Conservation (phyloP, 768 basidiomycete species). For the Dentipellis sp. region DNA sequence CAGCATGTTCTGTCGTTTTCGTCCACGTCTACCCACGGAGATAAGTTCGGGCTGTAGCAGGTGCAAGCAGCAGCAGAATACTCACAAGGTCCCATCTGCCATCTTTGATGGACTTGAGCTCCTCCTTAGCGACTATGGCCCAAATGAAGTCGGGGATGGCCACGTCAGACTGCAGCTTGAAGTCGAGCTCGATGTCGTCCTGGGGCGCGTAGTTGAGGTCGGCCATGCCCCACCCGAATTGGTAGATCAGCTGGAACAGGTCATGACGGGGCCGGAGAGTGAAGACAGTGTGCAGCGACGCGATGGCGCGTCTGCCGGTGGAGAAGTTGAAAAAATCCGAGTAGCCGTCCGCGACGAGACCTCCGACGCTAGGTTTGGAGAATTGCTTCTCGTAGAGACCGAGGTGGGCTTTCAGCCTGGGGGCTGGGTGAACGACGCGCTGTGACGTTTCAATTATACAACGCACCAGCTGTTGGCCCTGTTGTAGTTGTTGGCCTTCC, state of each 20-base stretch:
- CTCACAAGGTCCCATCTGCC: slow-evolving; percentile 83
- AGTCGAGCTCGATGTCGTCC: slow-evolving; percentile 73
- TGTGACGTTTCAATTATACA: not conserved
- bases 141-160: slow-evolving; percentile 66
- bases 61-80: slow-evolving; percentile 11
- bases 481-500: slow-evolving; percentile 46
- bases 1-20: slow-evolving; percentile 57
- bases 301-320: slow-evolving; percentile 71
- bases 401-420: slow-evolving; percentile 53
- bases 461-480: slow-evolving; percentile 63
- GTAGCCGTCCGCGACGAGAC: slow-evolving; percentile 57
- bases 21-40: slow-evolving; percentile 59
- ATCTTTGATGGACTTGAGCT: slow-evolving; percentile 58
- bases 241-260: slow-evolving; percentile 54
- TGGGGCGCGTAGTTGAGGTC: slow-evolving; percentile 65
- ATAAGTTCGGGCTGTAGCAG: not conserved
- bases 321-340: slow-evolving; percentile 81
- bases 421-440: slow-evolving; percentile 3
- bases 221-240: slow-evolving; percentile 51
- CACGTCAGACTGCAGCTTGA: slow-evolving; percentile 48
- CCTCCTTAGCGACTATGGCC: slow-evolving; percentile 76
- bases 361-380: slow-evolving; percentile 49
- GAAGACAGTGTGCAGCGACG: slow-evolving; percentile 74
- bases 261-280: slow-evolving; percentile 80
- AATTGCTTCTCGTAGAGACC: slow-evolving; percentile 64